A percentile compares a stretch with the other conserved stretches of the same genome.
These are phyloP conservation scores for Microthyrium microscopicum DNA, from an alignment of 2,329 filamentous ascomycete species.

Conservation along the genomic window DNA sequence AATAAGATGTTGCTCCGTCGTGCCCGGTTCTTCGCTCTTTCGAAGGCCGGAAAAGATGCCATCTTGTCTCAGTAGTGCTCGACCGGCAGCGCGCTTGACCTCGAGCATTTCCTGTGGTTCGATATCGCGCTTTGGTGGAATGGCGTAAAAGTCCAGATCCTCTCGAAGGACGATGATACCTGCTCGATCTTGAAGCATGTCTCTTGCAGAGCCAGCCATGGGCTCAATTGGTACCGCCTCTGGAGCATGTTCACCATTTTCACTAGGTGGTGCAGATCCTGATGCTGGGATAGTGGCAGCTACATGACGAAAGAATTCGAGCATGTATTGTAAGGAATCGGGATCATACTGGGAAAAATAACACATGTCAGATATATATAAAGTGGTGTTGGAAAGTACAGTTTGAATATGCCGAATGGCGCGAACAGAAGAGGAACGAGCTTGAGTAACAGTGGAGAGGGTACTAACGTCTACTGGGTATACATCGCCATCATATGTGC, in stretches of 20 bases:
- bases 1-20: slow-evolving; percentile 94
- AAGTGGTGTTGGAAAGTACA: slow-evolving; percentile 24
- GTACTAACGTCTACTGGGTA: slow-evolving; percentile 90
- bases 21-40: slow-evolving; percentile 88
- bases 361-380: slow-evolving; percentile 40
- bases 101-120: slow-evolving; percentile 83
- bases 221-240: slow-evolving; percentile 55
- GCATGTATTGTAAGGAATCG: slow-evolving; percentile 92
- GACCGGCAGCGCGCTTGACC: slow-evolving; percentile 81
- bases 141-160: slow-evolving; percentile 94
- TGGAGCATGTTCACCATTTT: slow-evolving; percentile 9
- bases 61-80: slow-evolving; percentile 70
- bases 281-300: slow-evolving; percentile 86
- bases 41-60: slow-evolving; percentile 93
- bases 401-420: slow-evolving; percentile 1
- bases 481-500: slow-evolving; percentile 81
- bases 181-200: slow-evolving; percentile 73
- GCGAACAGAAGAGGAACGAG: slow-evolving; percentile 1
- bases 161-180: slow-evolving; percentile 95
- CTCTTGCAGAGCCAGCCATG: slow-evolving; percentile 48
- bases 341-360: slow-evolving; percentile 72
- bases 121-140: slow-evolving; percentile 74
- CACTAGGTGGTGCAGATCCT: slow-evolving; percentile 42
- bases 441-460: slow-evolving; percentile 11
- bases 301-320: slow-evolving; percentile 93